Evolutionary conservation across 257 asterid genomes (phyloP), one percentile per base, ranked within the genome.

Genomic region (Euphrasia confusa): DNA sequence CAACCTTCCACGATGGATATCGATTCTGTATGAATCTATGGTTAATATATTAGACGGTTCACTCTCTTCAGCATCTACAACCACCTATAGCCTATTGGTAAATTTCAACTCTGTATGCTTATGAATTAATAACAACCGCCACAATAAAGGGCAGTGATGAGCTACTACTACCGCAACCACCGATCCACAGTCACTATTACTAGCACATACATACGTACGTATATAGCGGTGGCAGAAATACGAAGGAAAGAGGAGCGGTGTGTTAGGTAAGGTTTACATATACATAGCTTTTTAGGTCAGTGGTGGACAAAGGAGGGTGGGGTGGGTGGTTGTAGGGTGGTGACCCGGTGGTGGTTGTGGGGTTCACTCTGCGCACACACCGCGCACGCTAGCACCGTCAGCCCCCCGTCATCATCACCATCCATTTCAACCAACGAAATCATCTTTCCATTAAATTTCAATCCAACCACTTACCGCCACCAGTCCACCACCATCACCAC

Each of bases 351-450:
- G 69, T 62, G 70, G 72, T 54, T 42, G 79, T 70, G 77, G 80
- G 74, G 80, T 70, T 63, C 70, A 62, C 73, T 63, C 35, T 21
- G 65, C 61, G 70, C 73, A 53, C 13, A 53, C 59, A 42, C 73
- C 56, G 71, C 78, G 82, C 79, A 77, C 61, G 62, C 64, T 74
- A 78, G 71, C 72, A 69, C 67, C 77, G 72, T 54, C 76, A 63
- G 60, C 72, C 70, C 33, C 5, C 14, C 45, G 26, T 42, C 69
- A 45, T 50, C 57, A 71, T 60, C 74, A 68, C 65, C 77, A 54
- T 50, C 69, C 28, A 58, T 44, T 15, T 2, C 33, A 30, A 30
- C 4, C 33, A 30, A 30, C 7, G 39, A 33, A 32, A 33, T 5
- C 54, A 66, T 60, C 68, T 65, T 57, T 65, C 32, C 42, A 48